Conservation (phyloP, 2,329 filamentous ascomycete species). For the Verticillium dahliae region DNA sequence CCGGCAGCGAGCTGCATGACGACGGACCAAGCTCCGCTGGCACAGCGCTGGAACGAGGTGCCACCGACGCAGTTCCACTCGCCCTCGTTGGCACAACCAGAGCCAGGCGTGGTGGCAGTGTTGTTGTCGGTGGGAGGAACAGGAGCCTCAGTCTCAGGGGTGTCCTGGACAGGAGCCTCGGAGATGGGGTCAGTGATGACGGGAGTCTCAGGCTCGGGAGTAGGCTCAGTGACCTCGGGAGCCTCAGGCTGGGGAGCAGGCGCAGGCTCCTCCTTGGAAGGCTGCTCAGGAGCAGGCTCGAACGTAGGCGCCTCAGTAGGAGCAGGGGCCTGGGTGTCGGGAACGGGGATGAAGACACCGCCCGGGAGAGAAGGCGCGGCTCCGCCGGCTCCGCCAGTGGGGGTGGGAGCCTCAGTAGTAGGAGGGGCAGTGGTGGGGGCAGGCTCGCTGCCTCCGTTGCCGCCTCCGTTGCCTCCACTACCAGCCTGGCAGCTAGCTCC, state of each 20-base stretch:
- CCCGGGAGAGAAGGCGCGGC: conserved; percentile 20
- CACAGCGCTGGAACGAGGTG: conserved; percentile 47
- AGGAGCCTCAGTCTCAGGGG: conserved; percentile 9
- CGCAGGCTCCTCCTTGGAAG: too few species aligned
- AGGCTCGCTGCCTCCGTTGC: too few species aligned
- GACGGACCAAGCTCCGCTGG: conserved; percentile 42
- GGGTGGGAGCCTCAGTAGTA: conserved; percentile 12
- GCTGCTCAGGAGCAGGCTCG: conserved; percentile 4
- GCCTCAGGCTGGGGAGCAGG: too few species aligned
- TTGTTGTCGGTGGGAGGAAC: conserved; percentile 4
- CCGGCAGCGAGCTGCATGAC: conserved; percentile 35
- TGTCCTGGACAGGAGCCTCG: conserved; percentile 10
- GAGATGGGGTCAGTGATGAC: conserved; percentile 1
- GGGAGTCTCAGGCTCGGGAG: background rate
- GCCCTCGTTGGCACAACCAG: conserved; percentile 40
- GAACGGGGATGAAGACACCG: conserved; percentile 32
- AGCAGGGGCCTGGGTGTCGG: conserved; percentile 13
- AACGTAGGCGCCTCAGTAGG: conserved; percentile 2
- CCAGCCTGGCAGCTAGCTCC: conserved; percentile 13
- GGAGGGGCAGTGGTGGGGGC: conserved; percentile 14
- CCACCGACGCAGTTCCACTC: conserved; percentile 48
- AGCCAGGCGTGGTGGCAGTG: conserved; percentile 20
- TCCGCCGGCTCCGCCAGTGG: conserved; percentile 7
- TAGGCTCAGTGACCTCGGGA: too few species aligned
- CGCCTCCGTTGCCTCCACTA: too few species aligned